These are phyloP conservation scores for Brettanomyces nanus DNA, from an alignment of 805 yeast genomes.

Conservation along the genomic window DNA sequence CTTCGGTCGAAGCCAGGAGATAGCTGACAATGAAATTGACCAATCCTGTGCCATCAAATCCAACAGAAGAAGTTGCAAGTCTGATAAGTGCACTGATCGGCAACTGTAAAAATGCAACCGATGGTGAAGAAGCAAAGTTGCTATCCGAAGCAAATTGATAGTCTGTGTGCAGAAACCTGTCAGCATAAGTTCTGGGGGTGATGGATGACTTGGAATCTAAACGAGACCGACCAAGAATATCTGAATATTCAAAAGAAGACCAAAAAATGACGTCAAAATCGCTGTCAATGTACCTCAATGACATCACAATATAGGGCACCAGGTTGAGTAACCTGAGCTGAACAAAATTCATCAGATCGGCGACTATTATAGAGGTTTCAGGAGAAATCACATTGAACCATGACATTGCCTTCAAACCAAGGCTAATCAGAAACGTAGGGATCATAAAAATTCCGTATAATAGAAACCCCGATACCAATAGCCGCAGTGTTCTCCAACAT, in stretches of 20 bases:
- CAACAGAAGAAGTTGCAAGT: background rate
- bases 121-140: background rate
- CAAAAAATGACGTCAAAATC: conserved; percentile 4
- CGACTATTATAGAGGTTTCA: background rate
- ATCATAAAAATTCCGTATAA: background rate
- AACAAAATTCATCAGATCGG: background rate
- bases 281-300: background rate
- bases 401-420: background rate
- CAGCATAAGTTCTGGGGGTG: background rate
- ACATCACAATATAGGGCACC: conserved; percentile 2
- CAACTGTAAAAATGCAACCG: background rate
- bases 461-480: background rate
- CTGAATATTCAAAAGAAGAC: background rate
- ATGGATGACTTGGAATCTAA: no score
- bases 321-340: background rate
- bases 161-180: background rate
- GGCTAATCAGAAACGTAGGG: background rate
- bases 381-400: background rate
- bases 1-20: background rate
- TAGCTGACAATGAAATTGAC: background rate
- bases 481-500: background rate
- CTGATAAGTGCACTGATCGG: background rate
- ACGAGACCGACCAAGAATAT: no score
- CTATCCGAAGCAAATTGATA: conserved; percentile 2
- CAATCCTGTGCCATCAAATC: background rate